Base-by-base conservation (phyloP, 176 grass and related monocot species). In the Themeda triandra region DNA sequence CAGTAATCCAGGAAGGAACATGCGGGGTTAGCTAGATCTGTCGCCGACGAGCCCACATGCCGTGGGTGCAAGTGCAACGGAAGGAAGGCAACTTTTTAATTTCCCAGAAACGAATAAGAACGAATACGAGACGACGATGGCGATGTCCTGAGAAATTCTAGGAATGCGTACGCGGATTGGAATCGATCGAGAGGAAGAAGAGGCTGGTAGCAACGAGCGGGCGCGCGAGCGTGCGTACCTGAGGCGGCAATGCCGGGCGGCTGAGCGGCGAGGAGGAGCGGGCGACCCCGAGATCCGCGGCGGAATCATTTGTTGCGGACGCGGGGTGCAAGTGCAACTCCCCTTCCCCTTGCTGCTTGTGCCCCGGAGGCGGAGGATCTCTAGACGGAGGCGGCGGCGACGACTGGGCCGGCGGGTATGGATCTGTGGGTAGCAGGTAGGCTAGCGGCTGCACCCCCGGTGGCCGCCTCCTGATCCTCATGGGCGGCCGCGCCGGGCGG, bases 401-500 rank as follows among this genome's bases (percentile, higher is more conserved):
- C 15, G 75, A 28, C n/a, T 32, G 70, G 2, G 73, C 70, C 66
- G 76, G 6, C 2, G 54, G 54, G 19, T 69, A 87, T 63, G 90
- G 92, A 97, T 94, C 90, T 97, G 75, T 54, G 42, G 32, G 64
- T 18, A 35, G 76, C 64, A 30, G 54, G 40, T 56, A 69, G 41
- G 83, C 68, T 31, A 80, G 48, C 9, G 75, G 35, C 63, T 91
- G 71, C 25, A 1, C 9, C 8, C 80, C 39, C 35, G 87, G 90
- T 63, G 86, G 90, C 59, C 92, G 63, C 91, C 87, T 75, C 78
- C 95, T 87, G 85, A 98, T 98, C 89, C 95, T 98, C 95, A 98
- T 98, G 36, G 84, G 30, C 2, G 45, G 45, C 44, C 11, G 4
- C 18, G 49, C 49, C 4, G 63, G 1, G 59, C n/a, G 60, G 60